A percentile compares a stretch with the other conserved stretches of the same genome.
Evolutionary conservation across 192 early-diverging fungal species (phyloP).

Genomic region (Pilobolus umbonatus): DNA sequence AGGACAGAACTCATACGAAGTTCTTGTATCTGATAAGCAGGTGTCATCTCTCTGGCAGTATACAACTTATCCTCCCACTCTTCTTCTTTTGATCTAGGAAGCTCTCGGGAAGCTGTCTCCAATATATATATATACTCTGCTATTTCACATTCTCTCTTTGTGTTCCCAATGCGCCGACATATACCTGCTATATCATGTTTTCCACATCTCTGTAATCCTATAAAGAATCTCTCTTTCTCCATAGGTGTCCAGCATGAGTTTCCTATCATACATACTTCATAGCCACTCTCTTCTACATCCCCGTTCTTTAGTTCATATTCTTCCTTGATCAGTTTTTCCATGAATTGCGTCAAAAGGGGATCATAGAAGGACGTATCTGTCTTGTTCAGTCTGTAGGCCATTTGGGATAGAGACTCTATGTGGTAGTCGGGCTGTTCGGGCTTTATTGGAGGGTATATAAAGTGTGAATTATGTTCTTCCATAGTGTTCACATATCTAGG

Average conservation of each 20-base stretch:
- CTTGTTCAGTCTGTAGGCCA: too few relatives aligned
- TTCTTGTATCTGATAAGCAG: not conserved
- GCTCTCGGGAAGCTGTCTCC: not conserved
- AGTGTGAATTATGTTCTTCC: too few relatives aligned
- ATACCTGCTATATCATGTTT: not conserved
- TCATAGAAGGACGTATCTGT: too few relatives aligned
- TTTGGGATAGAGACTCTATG: too few relatives aligned
- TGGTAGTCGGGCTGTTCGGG: too few relatives aligned
- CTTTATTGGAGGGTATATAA: too few relatives aligned
- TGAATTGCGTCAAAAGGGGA: too few relatives aligned
- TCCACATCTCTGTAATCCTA: slow-evolving; percentile 17
- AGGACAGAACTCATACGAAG: not conserved
- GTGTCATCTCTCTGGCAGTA: slow-evolving; percentile 3
- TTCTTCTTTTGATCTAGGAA: not conserved
- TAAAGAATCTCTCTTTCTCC: slow-evolving; percentile 20
- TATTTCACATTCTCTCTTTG: slow-evolving; percentile 14
- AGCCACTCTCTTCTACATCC: not conserved
- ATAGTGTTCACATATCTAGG: too few relatives aligned
- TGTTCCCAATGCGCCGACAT: slow-evolving; percentile 10
- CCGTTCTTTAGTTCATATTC: slow-evolving; percentile 4
- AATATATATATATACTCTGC: slow-evolving; percentile 5
- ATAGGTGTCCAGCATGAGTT: slow-evolving; percentile 3
- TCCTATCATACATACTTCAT: slow-evolving; percentile 2
- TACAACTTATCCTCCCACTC: not conserved
- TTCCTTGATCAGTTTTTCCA: too few relatives aligned